A percentile compares a stretch with the other conserved stretches of the same genome.
Conservation (phyloP, 1,139 yeast genomes). For the Lodderomyces parapsilosis region DNA sequence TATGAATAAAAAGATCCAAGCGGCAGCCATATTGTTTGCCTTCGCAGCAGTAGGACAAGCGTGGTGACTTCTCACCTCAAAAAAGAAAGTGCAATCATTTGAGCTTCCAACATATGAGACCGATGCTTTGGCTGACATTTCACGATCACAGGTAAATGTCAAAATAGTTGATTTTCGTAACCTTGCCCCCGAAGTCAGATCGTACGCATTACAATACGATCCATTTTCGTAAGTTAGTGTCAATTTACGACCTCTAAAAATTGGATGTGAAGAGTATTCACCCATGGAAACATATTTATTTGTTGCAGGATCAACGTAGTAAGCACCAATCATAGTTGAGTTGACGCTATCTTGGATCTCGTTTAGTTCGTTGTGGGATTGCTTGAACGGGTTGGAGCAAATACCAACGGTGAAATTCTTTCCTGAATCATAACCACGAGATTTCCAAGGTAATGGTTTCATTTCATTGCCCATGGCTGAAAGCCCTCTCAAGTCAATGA, state of each 20-base stretch:
- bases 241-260: constrained; percentile 68
- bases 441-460: constrained; percentile 56
- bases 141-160: constrained; percentile 79
- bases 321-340: constrained; percentile 62
- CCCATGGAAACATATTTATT: constrained; percentile 65
- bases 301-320: constrained; percentile 53
- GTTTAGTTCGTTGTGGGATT: constrained; percentile 24
- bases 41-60: constrained; percentile 80
- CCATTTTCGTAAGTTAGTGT: constrained; percentile 73
- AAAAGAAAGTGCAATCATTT: constrained; percentile 78
- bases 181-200: constrained; percentile 37
- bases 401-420: constrained; percentile 77
- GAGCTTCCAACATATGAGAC: constrained; percentile 69
- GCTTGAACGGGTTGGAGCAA: constrained; percentile 64
- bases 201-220: constrained; percentile 53
- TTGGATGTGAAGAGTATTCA: constrained; percentile 55
- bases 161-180: constrained; percentile 63
- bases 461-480: constrained; percentile 46
- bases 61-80: constrained; percentile 81
- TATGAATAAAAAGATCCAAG: constrained; percentile 59
- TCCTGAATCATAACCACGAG: constrained; percentile 70
- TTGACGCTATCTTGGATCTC: constrained; percentile 43
- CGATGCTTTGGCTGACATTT: constrained; percentile 62
- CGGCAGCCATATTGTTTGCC: constrained; percentile 51
- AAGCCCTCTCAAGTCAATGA: constrained; percentile 54